phyloP scores from a whole-genome alignment of 106 monocot species.

The Apostasia shenzhenica region DNA sequence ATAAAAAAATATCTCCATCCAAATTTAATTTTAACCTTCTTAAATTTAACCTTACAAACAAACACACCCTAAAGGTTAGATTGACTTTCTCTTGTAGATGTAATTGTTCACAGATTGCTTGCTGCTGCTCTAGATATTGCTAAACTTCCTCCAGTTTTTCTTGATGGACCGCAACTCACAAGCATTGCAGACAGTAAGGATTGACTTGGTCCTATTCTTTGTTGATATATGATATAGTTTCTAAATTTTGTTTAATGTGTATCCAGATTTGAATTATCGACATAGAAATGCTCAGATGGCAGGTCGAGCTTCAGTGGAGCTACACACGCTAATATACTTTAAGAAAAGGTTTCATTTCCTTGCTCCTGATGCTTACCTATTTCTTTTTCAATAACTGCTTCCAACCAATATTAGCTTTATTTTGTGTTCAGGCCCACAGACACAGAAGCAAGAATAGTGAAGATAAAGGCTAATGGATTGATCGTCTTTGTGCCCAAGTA shows the following conservation, averaged over 20 bases:
- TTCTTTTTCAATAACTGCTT: neutral
- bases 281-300: slow-evolving; percentile 99
- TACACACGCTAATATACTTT: slow-evolving; percentile 92
- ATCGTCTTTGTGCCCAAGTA: slow-evolving; percentile 99
- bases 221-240: neutral
- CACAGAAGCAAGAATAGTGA: slow-evolving; percentile 92
- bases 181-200: slow-evolving; percentile 82
- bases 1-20: no score
- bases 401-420: neutral
- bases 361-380: neutral
- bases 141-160: slow-evolving; percentile 84
- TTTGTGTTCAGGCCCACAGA: slow-evolving; percentile 64
- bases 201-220: neutral
- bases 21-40: no score
- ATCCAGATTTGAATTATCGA: slow-evolving; percentile 84
- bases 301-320: slow-evolving; percentile 89
- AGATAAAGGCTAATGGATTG: slow-evolving; percentile 91
- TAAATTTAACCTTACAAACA: no score
- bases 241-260: neutral
- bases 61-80: no score
- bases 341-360: slow-evolving; percentile 50
- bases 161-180: slow-evolving; percentile 66
- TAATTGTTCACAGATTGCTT: slow-evolving; percentile 95
- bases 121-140: slow-evolving; percentile 88
- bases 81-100: slow-evolving; percentile 44